Percentiles rank a stretch among this genome's conserved stretches.
phyloP scores from a whole-genome alignment of 441 rosid species.

The Syzygium syzygioides region DNA sequence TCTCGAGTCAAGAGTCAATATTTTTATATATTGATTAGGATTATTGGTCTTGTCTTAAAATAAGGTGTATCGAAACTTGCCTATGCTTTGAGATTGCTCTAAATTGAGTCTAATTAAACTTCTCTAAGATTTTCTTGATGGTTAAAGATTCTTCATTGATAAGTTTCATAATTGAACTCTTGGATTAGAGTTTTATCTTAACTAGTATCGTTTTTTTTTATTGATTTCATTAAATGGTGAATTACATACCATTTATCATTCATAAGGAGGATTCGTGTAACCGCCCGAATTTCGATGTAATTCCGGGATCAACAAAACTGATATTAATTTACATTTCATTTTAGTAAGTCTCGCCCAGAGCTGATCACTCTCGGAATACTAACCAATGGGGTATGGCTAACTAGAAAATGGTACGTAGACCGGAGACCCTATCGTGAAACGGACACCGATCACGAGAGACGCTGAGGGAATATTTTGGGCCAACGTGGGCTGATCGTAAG shows the following conservation, averaged over 20 bases:
- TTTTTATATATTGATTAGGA: neutral
- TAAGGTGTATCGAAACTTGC: neutral
- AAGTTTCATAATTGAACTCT: neutral
- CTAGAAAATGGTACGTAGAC: too few relatives aligned
- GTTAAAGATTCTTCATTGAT: neutral
- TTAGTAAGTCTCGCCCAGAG: too few relatives aligned
- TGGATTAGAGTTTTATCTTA: neutral
- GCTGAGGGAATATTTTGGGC: too few relatives aligned
- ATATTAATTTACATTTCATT: too few relatives aligned
- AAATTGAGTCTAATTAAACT: neutral
- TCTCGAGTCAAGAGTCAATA: neutral
- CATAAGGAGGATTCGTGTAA: too few relatives aligned
- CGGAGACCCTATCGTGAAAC: too few relatives aligned
- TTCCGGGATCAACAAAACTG: too few relatives aligned
- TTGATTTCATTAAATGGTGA: neutral
- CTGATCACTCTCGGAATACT: too few relatives aligned
- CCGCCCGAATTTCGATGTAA: too few relatives aligned
- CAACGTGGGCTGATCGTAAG: too few relatives aligned
- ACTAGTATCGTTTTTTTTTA: neutral
- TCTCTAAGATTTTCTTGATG: neutral
- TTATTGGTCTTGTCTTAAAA: neutral
- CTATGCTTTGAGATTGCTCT: neutral
- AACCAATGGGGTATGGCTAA: too few relatives aligned
- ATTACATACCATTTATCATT: neutral
- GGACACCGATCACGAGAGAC: too few relatives aligned